phyloP scores from a whole-genome alignment of 2,329 filamentous ascomycete genomes.

The Fusarium beomiforme region DNA sequence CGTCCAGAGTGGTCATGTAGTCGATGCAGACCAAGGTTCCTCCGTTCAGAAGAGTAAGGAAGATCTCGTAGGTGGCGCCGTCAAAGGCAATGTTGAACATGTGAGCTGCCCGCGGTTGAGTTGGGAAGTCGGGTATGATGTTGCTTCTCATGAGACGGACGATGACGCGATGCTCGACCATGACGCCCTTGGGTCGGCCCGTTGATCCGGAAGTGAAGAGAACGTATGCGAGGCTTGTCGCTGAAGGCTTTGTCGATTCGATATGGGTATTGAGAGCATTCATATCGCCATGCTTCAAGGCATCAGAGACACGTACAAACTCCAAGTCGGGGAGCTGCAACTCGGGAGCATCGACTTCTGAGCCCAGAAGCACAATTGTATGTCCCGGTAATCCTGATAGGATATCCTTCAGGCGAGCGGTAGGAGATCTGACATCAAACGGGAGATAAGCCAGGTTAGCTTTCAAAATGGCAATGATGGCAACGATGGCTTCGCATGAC shows the following conservation, averaged over 20 bases:
- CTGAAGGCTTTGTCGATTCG: neutral
- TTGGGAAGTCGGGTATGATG: neutral
- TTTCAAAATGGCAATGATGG: constrained; percentile 40
- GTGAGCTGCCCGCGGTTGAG: constrained; percentile 4
- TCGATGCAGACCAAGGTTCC: constrained; percentile 35
- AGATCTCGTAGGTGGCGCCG: constrained; percentile 32
- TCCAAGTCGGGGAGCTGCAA: neutral
- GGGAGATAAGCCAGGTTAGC: constrained; percentile 42
- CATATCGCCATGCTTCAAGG: neutral
- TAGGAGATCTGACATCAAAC: constrained; percentile 29
- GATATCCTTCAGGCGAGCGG: constrained; percentile 22
- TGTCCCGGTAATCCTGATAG: neutral
- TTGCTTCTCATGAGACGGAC: constrained; percentile 19
- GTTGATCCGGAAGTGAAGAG: constrained; percentile 64
- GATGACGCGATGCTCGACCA: constrained; percentile 42
- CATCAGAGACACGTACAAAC: neutral
- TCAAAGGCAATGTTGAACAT: constrained; percentile 38
- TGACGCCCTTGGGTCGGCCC: constrained; percentile 60
- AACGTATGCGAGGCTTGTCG: constrained; percentile 43
- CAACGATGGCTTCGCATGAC: constrained; percentile 38
- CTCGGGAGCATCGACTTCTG: neutral
- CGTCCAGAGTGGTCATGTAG: constrained; percentile 14
- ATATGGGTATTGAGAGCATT: rapidly evolving
- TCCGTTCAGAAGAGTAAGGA: constrained; percentile 27
- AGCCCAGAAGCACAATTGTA: constrained; percentile 22